Percentiles rank a stretch among this genome's conserved stretches.
These are phyloP conservation scores for Thalassiosira pacifica DNA, from an alignment of 352 stramenopile species.

Conservation along the genomic window DNA sequence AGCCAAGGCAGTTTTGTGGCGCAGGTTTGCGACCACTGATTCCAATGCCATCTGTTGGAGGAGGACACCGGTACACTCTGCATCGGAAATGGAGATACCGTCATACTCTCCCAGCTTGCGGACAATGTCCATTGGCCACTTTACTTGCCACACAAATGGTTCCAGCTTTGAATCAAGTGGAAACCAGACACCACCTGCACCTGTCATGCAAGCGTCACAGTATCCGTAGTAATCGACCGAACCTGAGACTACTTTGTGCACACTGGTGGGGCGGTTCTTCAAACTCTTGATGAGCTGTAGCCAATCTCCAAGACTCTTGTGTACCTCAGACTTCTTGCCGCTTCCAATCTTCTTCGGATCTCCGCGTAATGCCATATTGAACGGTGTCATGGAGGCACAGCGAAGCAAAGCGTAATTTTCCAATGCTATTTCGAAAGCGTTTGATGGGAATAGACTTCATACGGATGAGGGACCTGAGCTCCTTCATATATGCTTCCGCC, in stretches of 20 bases:
- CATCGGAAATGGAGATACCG: conserved; percentile 23
- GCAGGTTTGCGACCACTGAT: not conserved
- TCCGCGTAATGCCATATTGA: conserved; percentile 18
- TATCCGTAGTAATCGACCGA: conserved; percentile 28
- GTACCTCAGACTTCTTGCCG: conserved; percentile 10
- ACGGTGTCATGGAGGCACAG: conserved; percentile 16
- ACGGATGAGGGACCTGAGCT: conserved; percentile 6
- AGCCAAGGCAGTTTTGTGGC: not conserved
- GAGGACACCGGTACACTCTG: conserved; percentile 6
- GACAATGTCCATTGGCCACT: conserved; percentile 38
- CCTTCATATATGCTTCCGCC: conserved; percentile 2
- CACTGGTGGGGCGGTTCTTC: conserved; percentile 34
- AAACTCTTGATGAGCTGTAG: conserved; percentile 31
- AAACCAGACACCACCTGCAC: conserved; percentile 32
- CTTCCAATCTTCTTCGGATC: not conserved
- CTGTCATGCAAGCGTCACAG: conserved; percentile 15
- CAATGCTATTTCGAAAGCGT: too few species aligned
- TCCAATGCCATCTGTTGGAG: conserved; percentile 26
- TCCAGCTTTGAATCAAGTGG: not conserved
- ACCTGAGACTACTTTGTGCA: conserved; percentile 56
- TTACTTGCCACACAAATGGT: conserved; percentile 52
- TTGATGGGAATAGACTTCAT: not conserved
- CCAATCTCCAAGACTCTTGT: conserved; percentile 51
- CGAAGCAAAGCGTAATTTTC: not conserved
- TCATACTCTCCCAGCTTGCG: conserved; percentile 1